These are phyloP conservation scores for Anthoceros angustus DNA, from an alignment of 225 moss, liverwort and hornwort genomes.

Conservation along the genomic window DNA sequence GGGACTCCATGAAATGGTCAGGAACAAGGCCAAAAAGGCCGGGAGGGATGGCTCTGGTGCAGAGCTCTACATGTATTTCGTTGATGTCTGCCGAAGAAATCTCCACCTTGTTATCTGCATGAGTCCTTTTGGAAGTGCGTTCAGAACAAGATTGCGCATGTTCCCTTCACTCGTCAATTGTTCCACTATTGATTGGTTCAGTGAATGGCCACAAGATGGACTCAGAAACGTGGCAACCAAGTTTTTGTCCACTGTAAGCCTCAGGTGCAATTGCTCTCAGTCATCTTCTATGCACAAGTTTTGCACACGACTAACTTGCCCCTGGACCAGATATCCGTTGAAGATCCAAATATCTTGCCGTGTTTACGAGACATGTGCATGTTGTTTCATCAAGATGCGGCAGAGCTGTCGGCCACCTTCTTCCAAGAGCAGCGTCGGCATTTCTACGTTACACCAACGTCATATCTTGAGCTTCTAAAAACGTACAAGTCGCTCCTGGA, in stretches of 20 bases:
- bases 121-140: slow-evolving; percentile 71
- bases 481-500: slow-evolving; percentile 55
- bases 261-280: too few relatives aligned
- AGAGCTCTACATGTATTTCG: slow-evolving; percentile 55
- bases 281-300: too few relatives aligned
- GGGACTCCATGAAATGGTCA: slow-evolving; percentile 36
- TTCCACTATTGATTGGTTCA: slow-evolving; percentile 77
- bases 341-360: slow-evolving; percentile 25
- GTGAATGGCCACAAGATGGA: slow-evolving; percentile 71
- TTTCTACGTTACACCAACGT: slow-evolving; percentile 63
- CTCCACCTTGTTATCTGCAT: slow-evolving; percentile 82
- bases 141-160: slow-evolving; percentile 63
- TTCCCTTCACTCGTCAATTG: slow-evolving; percentile 82
- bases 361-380: slow-evolving; percentile 53
- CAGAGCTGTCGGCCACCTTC: slow-evolving; percentile 22
- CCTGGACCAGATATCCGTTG: slow-evolving; percentile 30
- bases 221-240: slow-evolving; percentile 54
- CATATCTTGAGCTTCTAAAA: slow-evolving; percentile 50
- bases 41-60: slow-evolving; percentile 51
- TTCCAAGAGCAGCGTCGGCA: slow-evolving; percentile 50
- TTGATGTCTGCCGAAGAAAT: slow-evolving; percentile 66
- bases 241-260: slow-evolving; percentile 45
- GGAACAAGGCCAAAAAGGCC: slow-evolving; percentile 46
- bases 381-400: slow-evolving; percentile 55
- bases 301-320: too few relatives aligned